Conservation (phyloP, 768 basidiomycete species). For the Amanita subjunquillea region DNA sequence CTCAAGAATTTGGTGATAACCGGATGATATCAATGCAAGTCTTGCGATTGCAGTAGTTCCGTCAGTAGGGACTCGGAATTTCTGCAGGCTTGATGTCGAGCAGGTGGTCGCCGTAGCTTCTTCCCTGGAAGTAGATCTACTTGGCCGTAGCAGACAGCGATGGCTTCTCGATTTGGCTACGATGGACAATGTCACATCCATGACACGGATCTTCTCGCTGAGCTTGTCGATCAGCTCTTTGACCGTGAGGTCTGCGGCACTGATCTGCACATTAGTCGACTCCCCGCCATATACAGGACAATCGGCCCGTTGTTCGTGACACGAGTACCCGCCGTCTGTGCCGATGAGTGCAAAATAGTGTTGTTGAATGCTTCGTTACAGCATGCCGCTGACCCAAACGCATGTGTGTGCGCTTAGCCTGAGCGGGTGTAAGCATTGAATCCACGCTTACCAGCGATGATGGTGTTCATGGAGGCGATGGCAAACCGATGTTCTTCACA, state of each 20-base stretch:
- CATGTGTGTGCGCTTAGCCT: background rate
- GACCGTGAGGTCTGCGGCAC: conserved; percentile 56
- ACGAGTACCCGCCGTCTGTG: conserved; percentile 92
- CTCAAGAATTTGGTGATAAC: too few relatives aligned
- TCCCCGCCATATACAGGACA: conserved; percentile 98
- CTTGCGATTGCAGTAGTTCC: too few relatives aligned
- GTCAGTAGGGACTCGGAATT: too few relatives aligned
- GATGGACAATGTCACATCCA: background rate
- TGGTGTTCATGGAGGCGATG: conserved; percentile 97
- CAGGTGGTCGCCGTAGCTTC: conserved; percentile 32
- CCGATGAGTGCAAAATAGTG: conserved; percentile 95
- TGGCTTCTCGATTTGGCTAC: conserved; percentile 93
- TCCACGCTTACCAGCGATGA: conserved; percentile 69
- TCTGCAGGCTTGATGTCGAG: too few relatives aligned
- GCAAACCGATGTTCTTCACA: conserved; percentile 98
- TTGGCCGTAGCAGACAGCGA: conserved; percentile 73
- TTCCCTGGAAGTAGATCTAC: conserved; percentile 86
- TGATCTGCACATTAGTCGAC: conserved; percentile 62
- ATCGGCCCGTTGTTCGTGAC: conserved; percentile 84
- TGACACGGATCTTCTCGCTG: conserved; percentile 40
- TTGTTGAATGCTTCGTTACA: conserved; percentile 99
- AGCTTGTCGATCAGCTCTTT: conserved; percentile 84
- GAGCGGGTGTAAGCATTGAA: background rate
- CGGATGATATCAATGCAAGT: too few relatives aligned
- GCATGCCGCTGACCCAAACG: conserved; percentile 65